Evolutionary conservation across 306 rosid genomes (phyloP).

Genomic region (Casuarina equisetifolia): DNA sequence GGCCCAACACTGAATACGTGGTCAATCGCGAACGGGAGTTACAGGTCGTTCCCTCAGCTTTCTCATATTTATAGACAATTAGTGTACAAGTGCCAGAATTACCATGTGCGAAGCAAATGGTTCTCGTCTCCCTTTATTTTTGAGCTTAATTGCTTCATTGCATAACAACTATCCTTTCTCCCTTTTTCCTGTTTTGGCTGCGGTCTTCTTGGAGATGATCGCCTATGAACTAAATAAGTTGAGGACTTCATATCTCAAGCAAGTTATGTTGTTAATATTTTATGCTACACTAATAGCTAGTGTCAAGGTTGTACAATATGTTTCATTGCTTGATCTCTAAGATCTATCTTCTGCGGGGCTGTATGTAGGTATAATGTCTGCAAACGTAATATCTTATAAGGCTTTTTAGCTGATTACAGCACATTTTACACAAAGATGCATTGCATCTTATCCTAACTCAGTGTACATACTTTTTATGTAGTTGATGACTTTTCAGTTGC

Average conservation of each 20-base stretch:
- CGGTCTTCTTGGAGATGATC: not conserved
- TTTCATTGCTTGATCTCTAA: not conserved
- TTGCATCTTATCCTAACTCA: constrained; percentile 22
- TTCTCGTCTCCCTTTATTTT: constrained; percentile 6
- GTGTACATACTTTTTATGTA: constrained; percentile 16
- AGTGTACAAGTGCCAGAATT: constrained; percentile 2
- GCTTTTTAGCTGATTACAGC: not conserved
- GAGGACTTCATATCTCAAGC: constrained; percentile 10
- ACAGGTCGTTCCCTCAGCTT: constrained; percentile 53
- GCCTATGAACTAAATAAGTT: constrained; percentile 13
- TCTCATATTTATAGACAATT: not conserved
- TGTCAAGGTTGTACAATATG: not conserved
- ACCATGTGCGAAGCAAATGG: constrained; percentile 9
- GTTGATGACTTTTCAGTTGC: constrained; percentile 13
- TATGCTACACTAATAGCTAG: not conserved
- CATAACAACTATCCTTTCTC: too few species aligned
- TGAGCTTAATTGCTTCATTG: constrained; percentile 8
- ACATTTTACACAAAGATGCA: not conserved
- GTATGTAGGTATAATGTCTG: not conserved
- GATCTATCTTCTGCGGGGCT: not conserved
- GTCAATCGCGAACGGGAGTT: constrained; percentile 83
- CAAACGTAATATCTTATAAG: not conserved
- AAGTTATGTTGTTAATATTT: not conserved
- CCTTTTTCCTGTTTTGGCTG: not conserved
- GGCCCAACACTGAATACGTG: constrained; percentile 86